Evolutionary conservation across 129 eudicot species (phyloP), one percentile per base, ranked within the genome.

Genomic region (Lonicera japonica): DNA sequence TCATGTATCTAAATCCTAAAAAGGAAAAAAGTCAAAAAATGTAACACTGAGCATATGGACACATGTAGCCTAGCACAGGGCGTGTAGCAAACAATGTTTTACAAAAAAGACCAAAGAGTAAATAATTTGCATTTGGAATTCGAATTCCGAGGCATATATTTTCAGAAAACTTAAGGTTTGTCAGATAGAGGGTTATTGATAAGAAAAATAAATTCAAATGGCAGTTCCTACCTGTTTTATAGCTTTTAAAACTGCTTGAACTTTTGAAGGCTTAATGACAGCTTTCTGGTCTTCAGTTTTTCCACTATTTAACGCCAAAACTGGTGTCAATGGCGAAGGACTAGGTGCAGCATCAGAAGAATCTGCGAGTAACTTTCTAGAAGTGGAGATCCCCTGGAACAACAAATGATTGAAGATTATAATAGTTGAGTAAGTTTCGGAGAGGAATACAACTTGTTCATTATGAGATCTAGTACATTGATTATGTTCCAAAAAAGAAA

Each of bases 301-400:
- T 16, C 95, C 98, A 61, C 81, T 77, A 47, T 82, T 62, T 45
- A 74, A 68, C 22, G 90, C 81, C 76, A 83, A 70, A 68, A 64
- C 71, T 60, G 95, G 95, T 19, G 86, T 78, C 41, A 92, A 65
- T 18, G 96, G 96, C 48, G 96, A 87, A 52, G 98, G 83, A 48
- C 85, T 61, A 1, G 98, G 87, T 52, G 85, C 29, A 51, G 74
- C 89, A 68, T 85, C 91, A 56, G 98, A 75, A 53, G 94, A 80
- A 23, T 74, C 74, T 29, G 83, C 77, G 63, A 84, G 90, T 40
- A 87, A 73, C 58, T 66, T 75, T 73, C 96, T 85, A 63, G 96
- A 74, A 76, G 83, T 76, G 50, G 88, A 72, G 71, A 85, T 84
- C 22, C 86, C 85, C 98, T 92, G 80, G 57, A 67, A 82, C 34